Conservation (phyloP, 768 basidiomycete species). For the Mycena indigotica region DNA sequence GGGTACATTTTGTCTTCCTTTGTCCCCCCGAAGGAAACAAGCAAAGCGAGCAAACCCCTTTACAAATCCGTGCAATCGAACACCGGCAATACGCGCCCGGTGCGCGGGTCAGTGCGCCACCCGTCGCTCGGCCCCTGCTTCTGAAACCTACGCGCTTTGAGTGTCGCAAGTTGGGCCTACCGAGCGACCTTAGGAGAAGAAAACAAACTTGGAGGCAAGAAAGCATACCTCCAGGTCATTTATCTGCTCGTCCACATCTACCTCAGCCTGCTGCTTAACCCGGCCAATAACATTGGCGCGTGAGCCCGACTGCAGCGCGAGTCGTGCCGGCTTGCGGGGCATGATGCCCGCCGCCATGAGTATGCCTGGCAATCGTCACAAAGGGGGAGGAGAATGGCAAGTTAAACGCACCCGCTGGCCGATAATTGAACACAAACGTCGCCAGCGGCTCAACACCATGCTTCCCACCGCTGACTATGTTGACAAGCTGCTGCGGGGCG, state of each 20-base stretch:
- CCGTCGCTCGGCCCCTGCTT: not conserved
- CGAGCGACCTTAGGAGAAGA: not conserved
- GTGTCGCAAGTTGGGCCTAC: constrained; percentile 10
- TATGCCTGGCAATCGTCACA: constrained; percentile 4
- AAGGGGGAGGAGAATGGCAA: not conserved
- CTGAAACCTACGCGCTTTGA: not conserved
- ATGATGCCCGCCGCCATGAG: constrained; percentile 18
- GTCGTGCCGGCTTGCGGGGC: not conserved
- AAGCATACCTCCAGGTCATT: constrained; percentile 13
- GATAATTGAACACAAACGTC: constrained; percentile 37
- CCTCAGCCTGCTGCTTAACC: constrained; percentile 18
- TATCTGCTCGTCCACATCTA: constrained; percentile 15
- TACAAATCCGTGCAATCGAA: constrained; percentile 19
- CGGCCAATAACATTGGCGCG: not conserved
- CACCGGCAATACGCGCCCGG: constrained; percentile 11
- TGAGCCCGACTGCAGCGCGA: not conserved
- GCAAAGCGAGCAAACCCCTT: not conserved
- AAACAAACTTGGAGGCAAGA: not conserved
- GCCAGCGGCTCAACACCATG: constrained; percentile 29
- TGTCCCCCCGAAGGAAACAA: too few relatives aligned
- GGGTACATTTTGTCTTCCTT: too few relatives aligned
- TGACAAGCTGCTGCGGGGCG: constrained; percentile 30
- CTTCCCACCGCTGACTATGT: constrained; percentile 30
- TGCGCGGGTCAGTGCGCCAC: constrained; percentile 11
- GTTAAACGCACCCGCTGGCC: constrained; percentile 34